These are phyloP conservation scores for Novymonas esmeraldas DNA, from an alignment of 208 protist species.

Conservation along the genomic window DNA sequence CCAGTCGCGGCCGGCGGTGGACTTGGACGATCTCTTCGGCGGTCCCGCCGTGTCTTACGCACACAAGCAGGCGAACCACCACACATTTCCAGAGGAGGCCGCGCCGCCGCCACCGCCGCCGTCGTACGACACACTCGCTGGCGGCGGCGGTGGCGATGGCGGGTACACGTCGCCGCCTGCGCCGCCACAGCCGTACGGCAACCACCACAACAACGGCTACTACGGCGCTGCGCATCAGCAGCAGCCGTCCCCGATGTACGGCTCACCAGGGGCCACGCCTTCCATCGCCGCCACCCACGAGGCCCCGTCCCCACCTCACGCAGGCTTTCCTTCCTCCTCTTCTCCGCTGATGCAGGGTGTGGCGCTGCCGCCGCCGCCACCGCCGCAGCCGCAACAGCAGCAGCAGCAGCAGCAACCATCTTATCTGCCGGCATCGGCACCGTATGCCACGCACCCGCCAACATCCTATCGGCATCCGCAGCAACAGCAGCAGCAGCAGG, in stretches of 20 bases:
- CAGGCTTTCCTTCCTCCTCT: neutral
- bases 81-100: conserved; percentile 1
- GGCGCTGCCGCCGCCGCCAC: conserved; percentile 6
- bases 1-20: conserved; percentile 24
- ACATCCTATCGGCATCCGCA: conserved; percentile 2
- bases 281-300: neutral
- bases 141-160: conserved; percentile 7
- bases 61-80: neutral
- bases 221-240: neutral
- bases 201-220: neutral
- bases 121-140: conserved; percentile 21
- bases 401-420: conserved; percentile 8
- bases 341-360: neutral
- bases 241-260: conserved; percentile 10
- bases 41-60: conserved; percentile 23
- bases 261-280: neutral
- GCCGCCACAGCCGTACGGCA: conserved; percentile 8
- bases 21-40: conserved; percentile 83
- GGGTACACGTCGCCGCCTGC: conserved; percentile 23
- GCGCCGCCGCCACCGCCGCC: conserved; percentile 33
- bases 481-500: conserved; percentile 3
- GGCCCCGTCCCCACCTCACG: neutral
- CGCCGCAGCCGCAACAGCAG: conserved; percentile 7
- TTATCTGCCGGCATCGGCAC: too few relatives aligned
- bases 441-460: conserved; percentile 13